Percentiles rank a stretch among this genome's conserved stretches.
phyloP scores from a whole-genome alignment of 371 early-diverging fungal genomes.

The Polyrhizophydium stewartii region DNA sequence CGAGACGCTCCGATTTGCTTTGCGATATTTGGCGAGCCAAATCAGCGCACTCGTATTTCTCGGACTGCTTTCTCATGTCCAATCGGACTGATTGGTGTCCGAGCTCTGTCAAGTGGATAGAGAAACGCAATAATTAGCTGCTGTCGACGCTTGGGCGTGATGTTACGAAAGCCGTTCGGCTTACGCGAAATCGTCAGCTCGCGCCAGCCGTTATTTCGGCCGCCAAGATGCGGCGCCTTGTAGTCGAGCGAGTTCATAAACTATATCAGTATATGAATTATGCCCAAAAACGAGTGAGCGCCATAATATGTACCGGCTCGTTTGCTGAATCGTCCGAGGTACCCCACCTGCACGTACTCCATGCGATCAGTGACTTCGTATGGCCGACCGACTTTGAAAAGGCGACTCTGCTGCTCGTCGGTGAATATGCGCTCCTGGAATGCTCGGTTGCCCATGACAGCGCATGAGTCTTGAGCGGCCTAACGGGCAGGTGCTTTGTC shows the following conservation, averaged over 20 bases:
- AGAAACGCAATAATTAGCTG: too few species aligned
- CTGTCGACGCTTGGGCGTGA: too few species aligned
- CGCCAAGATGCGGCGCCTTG: conserved; percentile 27
- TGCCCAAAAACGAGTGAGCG: not conserved
- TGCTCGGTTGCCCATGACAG: conserved; percentile 30
- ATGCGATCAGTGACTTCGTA: conserved; percentile 34
- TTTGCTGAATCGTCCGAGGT: not conserved
- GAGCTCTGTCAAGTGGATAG: too few species aligned
- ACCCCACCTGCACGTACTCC: conserved; percentile 29
- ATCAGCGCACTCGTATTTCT: too few species aligned
- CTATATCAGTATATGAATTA: not conserved
- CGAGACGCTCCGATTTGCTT: too few species aligned
- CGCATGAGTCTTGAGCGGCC: conserved; percentile 30
- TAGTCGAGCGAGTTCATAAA: conserved; percentile 33
- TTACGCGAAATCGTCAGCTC: conserved; percentile 28
- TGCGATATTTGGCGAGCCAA: too few species aligned
- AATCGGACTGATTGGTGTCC: too few species aligned
- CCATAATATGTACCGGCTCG: too few species aligned
- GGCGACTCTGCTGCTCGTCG: conserved; percentile 12
- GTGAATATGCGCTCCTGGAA: conserved; percentile 23
- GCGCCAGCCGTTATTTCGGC: conserved; percentile 40
- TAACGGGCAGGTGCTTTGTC: not conserved
- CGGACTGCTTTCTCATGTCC: too few species aligned
- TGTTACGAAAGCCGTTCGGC: too few species aligned
- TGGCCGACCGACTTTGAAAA: conserved; percentile 5